Conservation (phyloP, 805 yeast species). For the Kodamaea sagamina region DNA sequence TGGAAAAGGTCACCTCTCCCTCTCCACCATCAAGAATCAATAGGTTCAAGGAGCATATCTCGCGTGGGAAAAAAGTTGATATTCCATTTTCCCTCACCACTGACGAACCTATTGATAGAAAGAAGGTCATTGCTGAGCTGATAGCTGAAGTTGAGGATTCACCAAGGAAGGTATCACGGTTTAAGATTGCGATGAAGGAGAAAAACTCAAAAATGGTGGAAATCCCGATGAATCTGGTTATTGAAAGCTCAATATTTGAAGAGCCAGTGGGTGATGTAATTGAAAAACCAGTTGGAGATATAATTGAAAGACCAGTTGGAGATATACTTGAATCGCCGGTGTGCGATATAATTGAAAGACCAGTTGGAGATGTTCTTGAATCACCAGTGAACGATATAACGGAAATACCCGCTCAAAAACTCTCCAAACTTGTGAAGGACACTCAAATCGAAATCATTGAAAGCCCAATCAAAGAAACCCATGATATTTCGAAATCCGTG, state of each 20-base stretch:
- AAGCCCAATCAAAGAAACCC: neutral
- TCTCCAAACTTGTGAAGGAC: neutral
- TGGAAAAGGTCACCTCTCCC: neutral
- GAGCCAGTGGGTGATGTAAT: no score
- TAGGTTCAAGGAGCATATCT: slow-evolving; percentile 3
- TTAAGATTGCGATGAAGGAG: slow-evolving; percentile 6
- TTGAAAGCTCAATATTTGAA: neutral
- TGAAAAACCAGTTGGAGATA: neutral
- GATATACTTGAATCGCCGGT: slow-evolving; percentile 2
- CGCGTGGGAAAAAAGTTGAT: slow-evolving; percentile 1
- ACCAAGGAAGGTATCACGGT: slow-evolving; percentile 10
- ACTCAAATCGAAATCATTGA: slow-evolving; percentile 1
- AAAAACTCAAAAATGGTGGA: neutral
- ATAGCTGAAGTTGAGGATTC: slow-evolving; percentile 18
- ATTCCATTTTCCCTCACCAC: neutral
- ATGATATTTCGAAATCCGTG: neutral
- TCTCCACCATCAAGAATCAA: slow-evolving; percentile 5
- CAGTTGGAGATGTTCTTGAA: slow-evolving; percentile 2
- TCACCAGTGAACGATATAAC: neutral
- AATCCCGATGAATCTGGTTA: neutral
- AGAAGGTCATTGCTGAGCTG: slow-evolving; percentile 15
- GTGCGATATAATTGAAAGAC: neutral
- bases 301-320: neutral
- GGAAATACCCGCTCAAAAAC: neutral
- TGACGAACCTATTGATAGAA: slow-evolving; percentile 17